Conservation (phyloP, 352 stramenopile species). For the Globisporangium megalacanthum region DNA sequence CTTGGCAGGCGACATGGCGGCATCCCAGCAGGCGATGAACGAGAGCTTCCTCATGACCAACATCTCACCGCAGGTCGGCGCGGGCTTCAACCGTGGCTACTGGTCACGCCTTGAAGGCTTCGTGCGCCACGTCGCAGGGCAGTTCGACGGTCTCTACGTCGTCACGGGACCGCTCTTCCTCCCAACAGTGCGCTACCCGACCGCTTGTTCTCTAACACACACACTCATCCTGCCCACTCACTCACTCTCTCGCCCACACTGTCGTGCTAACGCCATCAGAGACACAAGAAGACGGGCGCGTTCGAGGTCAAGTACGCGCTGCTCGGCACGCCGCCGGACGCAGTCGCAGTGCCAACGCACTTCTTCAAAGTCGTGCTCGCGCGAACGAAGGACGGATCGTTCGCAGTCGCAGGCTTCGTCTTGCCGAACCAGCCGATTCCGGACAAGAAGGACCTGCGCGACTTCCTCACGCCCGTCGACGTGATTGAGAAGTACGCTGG, state of each 20-base stretch:
- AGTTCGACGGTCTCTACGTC: constrained; percentile 84
- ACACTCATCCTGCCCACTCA: background rate
- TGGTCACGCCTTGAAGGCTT: constrained; percentile 87
- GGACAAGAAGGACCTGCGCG: constrained; percentile 61
- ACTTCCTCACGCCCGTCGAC: constrained; percentile 88
- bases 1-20: constrained; percentile 76
- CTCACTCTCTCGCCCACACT: background rate
- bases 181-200: constrained; percentile 39
- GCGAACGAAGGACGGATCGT: constrained; percentile 34
- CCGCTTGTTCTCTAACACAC: background rate
- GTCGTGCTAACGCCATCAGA: constrained; percentile 23
- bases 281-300: constrained; percentile 58
- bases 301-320: constrained; percentile 71
- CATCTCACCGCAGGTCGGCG: constrained; percentile 89
- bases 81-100: constrained; percentile 86
- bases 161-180: constrained; percentile 93
- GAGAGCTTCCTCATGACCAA: constrained; percentile 96
- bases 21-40: constrained; percentile 77
- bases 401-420: constrained; percentile 91
- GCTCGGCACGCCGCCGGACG: constrained; percentile 81
- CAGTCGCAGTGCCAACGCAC: constrained; percentile 92
- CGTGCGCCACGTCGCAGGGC: constrained; percentile 70
- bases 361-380: constrained; percentile 96
- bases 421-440: constrained; percentile 88
- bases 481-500: constrained; percentile 92